Evolutionary conservation across 768 basidiomycete species (phyloP).

Genomic region (Auriscalpium vulgare): DNA sequence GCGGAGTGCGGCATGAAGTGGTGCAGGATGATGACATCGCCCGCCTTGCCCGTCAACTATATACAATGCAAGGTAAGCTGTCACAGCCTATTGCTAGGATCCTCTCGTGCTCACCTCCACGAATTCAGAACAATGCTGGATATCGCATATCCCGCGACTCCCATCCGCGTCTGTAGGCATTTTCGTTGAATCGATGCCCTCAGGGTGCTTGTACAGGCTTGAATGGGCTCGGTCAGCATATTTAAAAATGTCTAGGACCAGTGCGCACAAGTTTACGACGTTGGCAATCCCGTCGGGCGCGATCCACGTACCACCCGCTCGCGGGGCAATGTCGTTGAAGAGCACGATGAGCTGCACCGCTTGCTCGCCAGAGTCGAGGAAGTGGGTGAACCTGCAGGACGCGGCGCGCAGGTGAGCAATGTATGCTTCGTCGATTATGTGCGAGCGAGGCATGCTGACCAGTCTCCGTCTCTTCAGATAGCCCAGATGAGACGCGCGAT

Average conservation of each 20-base stretch:
- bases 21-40: slow-evolving; percentile 30
- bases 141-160: slow-evolving; percentile 13
- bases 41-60: slow-evolving; percentile 27
- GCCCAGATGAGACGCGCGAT: too few relatives aligned
- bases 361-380: slow-evolving; percentile 33
- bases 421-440: too few relatives aligned
- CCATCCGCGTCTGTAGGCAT: slow-evolving; percentile 17
- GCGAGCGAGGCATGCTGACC: slow-evolving; percentile 3
- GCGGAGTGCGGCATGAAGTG: slow-evolving; percentile 33
- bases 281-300: slow-evolving; percentile 27
- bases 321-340: slow-evolving; percentile 26
- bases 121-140: slow-evolving; percentile 16
- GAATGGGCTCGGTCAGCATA: not conserved
- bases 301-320: slow-evolving; percentile 29
- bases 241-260: not conserved
- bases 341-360: slow-evolving; percentile 28
- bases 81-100: too few relatives aligned
- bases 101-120: slow-evolving; percentile 15
- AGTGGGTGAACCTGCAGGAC: slow-evolving; percentile 21
- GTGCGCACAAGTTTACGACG: slow-evolving; percentile 14
- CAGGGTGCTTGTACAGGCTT: slow-evolving; percentile 18
- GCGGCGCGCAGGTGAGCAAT: too few relatives aligned
- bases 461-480: slow-evolving; percentile 20
- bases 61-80: not conserved
- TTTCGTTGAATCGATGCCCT: slow-evolving; percentile 6